Conservation (phyloP, 768 basidiomycete species). For the Leccinellum luteum region DNA sequence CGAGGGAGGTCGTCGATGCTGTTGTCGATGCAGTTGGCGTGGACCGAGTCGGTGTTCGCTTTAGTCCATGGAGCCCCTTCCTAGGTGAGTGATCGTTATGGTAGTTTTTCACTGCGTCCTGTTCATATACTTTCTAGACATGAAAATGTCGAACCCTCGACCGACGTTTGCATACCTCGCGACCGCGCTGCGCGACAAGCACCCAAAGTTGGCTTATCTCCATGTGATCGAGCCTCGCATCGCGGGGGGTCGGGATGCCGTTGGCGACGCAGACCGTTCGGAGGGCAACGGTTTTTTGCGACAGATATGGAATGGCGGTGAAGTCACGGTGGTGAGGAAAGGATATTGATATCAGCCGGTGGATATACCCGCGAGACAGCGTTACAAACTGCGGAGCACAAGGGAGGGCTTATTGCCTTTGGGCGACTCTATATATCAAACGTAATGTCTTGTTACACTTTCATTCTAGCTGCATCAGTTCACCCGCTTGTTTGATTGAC, state of each 20-base stretch:
- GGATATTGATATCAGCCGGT: neutral
- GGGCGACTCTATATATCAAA: neutral
- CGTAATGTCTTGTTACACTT: neutral
- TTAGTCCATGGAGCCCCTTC: slow-evolving; percentile 53
- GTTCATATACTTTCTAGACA: neutral
- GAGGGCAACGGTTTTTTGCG: slow-evolving; percentile 27
- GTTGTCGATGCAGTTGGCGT: slow-evolving; percentile 48
- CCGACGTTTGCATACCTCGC: neutral
- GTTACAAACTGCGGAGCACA: neutral
- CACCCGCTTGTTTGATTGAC: neutral
- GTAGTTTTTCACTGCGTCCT: neutral
- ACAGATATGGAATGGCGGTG: slow-evolving; percentile 37
- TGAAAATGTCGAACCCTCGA: no score
- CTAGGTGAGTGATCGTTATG: slow-evolving; percentile 29
- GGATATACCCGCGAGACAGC: neutral
- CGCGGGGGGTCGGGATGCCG: neutral
- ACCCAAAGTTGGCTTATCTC: neutral
- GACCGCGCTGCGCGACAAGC: neutral
- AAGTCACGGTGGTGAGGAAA: slow-evolving; percentile 20
- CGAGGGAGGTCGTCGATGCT: slow-evolving; percentile 35
- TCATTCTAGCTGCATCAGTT: neutral
- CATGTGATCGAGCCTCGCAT: neutral
- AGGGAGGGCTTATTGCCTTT: neutral
- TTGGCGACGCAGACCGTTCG: neutral
- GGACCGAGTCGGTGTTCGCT: slow-evolving; percentile 48